Conservation (phyloP, 345 rosid species). For the Dovyalis caffra region DNA sequence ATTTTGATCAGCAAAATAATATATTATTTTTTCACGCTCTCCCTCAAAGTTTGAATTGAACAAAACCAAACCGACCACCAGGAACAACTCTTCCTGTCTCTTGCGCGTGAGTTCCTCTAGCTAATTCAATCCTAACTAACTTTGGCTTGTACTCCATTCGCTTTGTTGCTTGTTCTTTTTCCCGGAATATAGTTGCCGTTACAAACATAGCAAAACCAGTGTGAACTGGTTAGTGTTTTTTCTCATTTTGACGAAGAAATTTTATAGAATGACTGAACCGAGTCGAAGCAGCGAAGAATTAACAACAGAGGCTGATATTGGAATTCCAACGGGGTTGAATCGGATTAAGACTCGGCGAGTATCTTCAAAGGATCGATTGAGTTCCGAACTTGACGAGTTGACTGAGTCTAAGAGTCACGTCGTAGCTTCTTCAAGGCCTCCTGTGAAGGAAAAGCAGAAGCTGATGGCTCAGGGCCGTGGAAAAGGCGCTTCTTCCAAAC, state of each 20-base stretch:
- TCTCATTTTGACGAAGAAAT: not conserved
- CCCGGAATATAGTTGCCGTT: no score
- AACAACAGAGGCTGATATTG: slow-evolving; percentile 41
- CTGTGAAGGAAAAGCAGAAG: slow-evolving; percentile 32
- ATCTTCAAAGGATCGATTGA: slow-evolving; percentile 24
- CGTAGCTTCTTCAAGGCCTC: slow-evolving; percentile 37
- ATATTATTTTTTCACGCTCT: no score
- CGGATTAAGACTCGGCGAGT: slow-evolving; percentile 67
- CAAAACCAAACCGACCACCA: no score
- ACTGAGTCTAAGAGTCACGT: slow-evolving; percentile 29
- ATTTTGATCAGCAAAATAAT: no score
- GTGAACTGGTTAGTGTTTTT: not conserved
- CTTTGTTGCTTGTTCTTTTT: no score
- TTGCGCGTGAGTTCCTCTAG: no score
- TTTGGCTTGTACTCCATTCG: no score
- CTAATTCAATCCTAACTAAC: no score
- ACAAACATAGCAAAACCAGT: not conserved
- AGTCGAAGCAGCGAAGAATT: slow-evolving; percentile 29
- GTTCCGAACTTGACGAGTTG: slow-evolving; percentile 42
- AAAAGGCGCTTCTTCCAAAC: slow-evolving; percentile 29
- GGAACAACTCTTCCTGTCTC: no score
- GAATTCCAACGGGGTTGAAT: slow-evolving; percentile 73
- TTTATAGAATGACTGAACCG: slow-evolving; percentile 39
- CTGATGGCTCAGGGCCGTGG: slow-evolving; percentile 38
- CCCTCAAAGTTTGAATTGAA: no score